Percentiles rank a stretch among this genome's conserved stretches.
Conservation (phyloP, 306 rosid species). For the Acacia melanoxylon region DNA sequence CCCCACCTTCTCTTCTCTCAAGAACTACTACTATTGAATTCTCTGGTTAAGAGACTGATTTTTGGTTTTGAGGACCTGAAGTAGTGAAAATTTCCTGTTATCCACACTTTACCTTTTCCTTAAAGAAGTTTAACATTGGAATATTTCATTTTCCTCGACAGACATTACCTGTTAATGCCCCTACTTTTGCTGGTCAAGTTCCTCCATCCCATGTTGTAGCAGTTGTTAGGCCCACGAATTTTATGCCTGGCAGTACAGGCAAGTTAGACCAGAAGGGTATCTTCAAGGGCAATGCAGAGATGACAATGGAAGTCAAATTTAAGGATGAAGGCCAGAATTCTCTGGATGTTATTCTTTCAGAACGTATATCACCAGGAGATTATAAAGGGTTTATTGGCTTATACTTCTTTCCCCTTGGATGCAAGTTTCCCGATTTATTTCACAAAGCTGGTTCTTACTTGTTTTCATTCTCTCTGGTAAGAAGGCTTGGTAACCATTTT, state of each 20-base stretch:
- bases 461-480: constrained; percentile 51
- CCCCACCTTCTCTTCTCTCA: background rate
- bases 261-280: background rate
- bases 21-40: background rate
- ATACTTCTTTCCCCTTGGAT: background rate
- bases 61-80: background rate
- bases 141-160: background rate
- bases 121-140: background rate
- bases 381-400: background rate
- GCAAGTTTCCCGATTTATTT: background rate
- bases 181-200: background rate
- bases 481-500: constrained; percentile 4
- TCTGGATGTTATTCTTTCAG: background rate
- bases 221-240: background rate
- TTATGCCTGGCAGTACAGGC: background rate
- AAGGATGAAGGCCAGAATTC: background rate
- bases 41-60: background rate
- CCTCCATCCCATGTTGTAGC: background rate
- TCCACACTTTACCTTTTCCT: background rate
- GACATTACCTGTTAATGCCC: background rate
- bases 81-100: background rate
- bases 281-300: background rate
- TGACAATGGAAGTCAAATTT: background rate
- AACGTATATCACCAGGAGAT: background rate
- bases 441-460: constrained; percentile 10